Base-by-base conservation (phyloP, 305 asterid species). In the Rubia balearica region DNA sequence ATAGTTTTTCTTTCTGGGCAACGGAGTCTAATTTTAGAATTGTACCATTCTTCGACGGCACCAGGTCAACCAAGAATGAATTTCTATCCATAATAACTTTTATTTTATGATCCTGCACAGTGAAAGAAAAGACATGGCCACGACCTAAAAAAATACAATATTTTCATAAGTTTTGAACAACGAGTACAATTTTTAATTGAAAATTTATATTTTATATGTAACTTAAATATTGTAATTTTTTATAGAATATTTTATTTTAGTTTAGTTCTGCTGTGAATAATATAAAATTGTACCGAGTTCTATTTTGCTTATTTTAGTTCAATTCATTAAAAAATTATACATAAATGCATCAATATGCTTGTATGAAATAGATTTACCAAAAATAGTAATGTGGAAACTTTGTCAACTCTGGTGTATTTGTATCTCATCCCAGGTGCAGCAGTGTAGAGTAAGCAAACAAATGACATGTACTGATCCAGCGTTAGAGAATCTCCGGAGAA, bases 1-100 rank as follows among this genome's bases (percentile, higher is more conserved):
- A 92, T 3, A 78, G 57, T 71, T 87, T 85, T 24, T 86, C 84
- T 6, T 87, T 89, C 55, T 77, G n/a, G 0, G 78, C 71, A 45
- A 90, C 91, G n/a, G 77, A 74, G 55, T 79, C 79, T 42, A 79
- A 59, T 74, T 67, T 75, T 43, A 79, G 61, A n/a, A 27, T 22
- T 2, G n/a, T 19, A 14, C 82, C 77, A 1, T 42, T 51, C 4
- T 27, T 59, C 40, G 64, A 60, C 9, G 42, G 51, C 22, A 68
- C 75, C 19, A 78, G 55, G 69, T 79, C 79, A 22, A 79, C 82
- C 77, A 79, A 40, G 22, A 21, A 75, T 7, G 57, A 67, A 68
- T 71, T 79, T 38, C 70, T 76, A 42, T 79, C 73, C 2, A 75
- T 67, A 43, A 57, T 19, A 2, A 79, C 21, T 64, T 64, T 63